Percentiles rank a stretch among this genome's conserved stretches.
Evolutionary conservation across 768 basidiomycete species (phyloP).

Genomic region (Panaeolus cyanescens): DNA sequence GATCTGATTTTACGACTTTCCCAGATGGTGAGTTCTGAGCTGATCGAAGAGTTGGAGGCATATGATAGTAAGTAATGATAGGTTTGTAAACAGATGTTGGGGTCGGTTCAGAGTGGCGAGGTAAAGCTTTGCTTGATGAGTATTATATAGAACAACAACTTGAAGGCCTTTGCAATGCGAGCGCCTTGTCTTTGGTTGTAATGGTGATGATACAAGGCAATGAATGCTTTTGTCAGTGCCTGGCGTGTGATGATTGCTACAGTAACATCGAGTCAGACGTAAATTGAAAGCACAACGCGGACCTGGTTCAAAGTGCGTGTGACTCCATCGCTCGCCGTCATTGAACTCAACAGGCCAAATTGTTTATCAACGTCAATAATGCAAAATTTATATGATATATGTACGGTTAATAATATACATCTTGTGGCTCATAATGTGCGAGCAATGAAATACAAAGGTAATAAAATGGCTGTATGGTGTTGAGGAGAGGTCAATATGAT

Average conservation of each 20-base stretch:
- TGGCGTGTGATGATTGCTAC: too few species aligned
- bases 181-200: not conserved
- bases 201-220: not conserved
- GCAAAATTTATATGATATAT: constrained; percentile 3
- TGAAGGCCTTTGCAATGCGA: not conserved
- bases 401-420: constrained; percentile 1
- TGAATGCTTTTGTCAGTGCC: not conserved
- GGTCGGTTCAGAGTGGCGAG: not conserved
- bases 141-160: too few species aligned
- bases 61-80: constrained; percentile 14
- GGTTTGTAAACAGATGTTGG: too few species aligned
- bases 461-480: not conserved
- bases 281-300: not conserved
- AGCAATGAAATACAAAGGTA: not conserved
- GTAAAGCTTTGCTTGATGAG: not conserved
- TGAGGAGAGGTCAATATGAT: not conserved
- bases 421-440: not conserved
- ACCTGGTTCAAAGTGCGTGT: too few species aligned
- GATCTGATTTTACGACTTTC: not conserved
- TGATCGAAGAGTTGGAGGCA: constrained; percentile 22
- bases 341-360: not conserved
- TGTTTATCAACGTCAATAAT: not conserved
- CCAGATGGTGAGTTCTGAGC: constrained; percentile 21
- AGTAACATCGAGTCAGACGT: not conserved
- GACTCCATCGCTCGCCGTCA: too few species aligned